A percentile compares a stretch with the other conserved stretches of the same genome.
Conservation (phyloP, 805 yeast genomes). For the Cyberlindnera lachancei region DNA sequence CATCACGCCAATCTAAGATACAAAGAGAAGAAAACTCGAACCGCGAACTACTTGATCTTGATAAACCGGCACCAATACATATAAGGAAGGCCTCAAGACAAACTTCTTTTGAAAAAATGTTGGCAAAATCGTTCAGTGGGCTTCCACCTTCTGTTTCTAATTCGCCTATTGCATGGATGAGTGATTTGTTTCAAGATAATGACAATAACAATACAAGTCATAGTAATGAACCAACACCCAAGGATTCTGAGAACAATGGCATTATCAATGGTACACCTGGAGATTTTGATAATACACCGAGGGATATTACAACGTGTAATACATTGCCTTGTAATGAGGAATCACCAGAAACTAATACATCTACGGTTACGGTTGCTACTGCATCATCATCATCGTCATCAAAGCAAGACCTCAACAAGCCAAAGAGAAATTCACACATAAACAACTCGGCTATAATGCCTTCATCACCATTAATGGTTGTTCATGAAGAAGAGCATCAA, state of each 20-base stretch:
- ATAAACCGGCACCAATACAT: no score
- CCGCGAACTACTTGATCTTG: no score
- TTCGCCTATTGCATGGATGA: constrained; percentile 24
- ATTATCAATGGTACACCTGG: constrained; percentile 10
- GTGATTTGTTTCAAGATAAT: constrained; percentile 13
- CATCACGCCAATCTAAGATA: no score
- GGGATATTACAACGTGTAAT: constrained; percentile 23
- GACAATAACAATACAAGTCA: no score
- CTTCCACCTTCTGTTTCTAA: constrained; percentile 11
- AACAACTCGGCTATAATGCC: constrained; percentile 12
- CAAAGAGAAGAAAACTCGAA: constrained; percentile 4
- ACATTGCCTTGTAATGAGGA: constrained; percentile 25
- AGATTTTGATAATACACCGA: constrained; percentile 21
- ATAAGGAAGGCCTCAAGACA: constrained; percentile 22
- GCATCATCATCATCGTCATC: constrained; percentile 1
- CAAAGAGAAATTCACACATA: neutral
- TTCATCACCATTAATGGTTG: constrained; percentile 17
- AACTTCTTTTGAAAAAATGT: constrained; percentile 31
- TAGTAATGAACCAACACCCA: constrained; percentile 21
- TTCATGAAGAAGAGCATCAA: constrained; percentile 1
- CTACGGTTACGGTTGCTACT: no score
- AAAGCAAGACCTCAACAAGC: constrained; percentile 2
- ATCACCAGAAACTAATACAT: constrained; percentile 16
- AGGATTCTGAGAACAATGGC: constrained; percentile 11
- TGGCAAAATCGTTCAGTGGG: constrained; percentile 31